Percentiles rank a stretch among this genome's conserved stretches.
Evolutionary conservation across 2,329 filamentous ascomycete genomes (phyloP).

Genomic region (Fusarium siculi): DNA sequence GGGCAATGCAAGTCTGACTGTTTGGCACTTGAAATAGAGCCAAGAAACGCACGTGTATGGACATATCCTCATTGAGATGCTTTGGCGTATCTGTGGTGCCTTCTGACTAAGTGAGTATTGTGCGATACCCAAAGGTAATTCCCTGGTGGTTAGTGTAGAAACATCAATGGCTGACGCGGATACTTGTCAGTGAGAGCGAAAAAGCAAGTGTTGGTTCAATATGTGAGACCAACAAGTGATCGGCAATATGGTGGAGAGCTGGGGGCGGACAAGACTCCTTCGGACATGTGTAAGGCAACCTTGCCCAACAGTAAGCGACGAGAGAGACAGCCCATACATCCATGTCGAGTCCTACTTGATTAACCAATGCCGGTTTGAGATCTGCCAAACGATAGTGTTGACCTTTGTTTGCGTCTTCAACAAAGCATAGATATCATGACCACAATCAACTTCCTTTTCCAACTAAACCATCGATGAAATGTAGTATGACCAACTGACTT

Average conservation of each 20-base stretch:
- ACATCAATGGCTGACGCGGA: background rate
- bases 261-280: constrained; percentile 14
- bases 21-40: constrained; percentile 1
- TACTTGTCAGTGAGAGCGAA: background rate
- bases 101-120: background rate
- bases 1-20: constrained; percentile 11
- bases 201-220: constrained; percentile 5
- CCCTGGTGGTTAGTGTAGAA: background rate
- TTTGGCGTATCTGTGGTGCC: constrained; percentile 3
- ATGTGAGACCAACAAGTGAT: constrained; percentile 22
- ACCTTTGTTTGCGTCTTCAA: constrained; percentile 15
- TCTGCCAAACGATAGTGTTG: constrained; percentile 33
- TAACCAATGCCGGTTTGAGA: constrained; percentile 16
- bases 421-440: background rate
- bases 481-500: background rate
- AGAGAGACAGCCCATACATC: constrained; percentile 8
- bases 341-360: constrained; percentile 17
- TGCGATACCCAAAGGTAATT: constrained; percentile 11
- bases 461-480: constrained; percentile 2
- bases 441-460: constrained; percentile 4
- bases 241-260: constrained; percentile 14
- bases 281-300: constrained; percentile 11
- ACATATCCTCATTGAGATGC: background rate
- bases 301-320: constrained; percentile 8
- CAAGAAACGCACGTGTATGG: constrained; percentile 5